phyloP scores from a whole-genome alignment of 805 yeast genomes.

The Saturnispora mendoncae region DNA sequence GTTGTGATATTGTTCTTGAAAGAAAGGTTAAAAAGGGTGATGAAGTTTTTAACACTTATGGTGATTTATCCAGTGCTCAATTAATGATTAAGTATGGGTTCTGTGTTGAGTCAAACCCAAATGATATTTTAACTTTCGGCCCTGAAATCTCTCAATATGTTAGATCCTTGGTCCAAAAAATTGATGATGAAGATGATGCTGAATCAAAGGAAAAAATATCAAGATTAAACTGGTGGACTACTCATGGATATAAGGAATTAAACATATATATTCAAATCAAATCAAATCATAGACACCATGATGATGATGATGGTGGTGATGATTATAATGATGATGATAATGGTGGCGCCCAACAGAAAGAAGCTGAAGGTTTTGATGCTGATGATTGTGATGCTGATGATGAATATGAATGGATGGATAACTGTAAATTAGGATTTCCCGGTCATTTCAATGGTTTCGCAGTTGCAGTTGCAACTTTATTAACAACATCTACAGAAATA shows the following conservation, averaged over 20 bases:
- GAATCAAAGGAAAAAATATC: slow-evolving; percentile 6
- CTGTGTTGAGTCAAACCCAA: slow-evolving; percentile 41
- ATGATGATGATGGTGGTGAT: slow-evolving; percentile 13
- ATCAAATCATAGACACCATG: slow-evolving; percentile 2
- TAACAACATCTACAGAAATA: slow-evolving; percentile 23
- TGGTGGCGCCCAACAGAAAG: slow-evolving; percentile 13
- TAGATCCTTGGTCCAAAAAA: slow-evolving; percentile 13
- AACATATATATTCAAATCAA: slow-evolving; percentile 13
- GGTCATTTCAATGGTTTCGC: slow-evolving; percentile 42
- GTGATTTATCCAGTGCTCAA: slow-evolving; percentile 57
- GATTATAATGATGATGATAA: slow-evolving; percentile 7
- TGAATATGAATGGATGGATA: slow-evolving; percentile 26
- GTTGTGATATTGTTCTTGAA: slow-evolving; percentile 62
- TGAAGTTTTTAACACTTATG: slow-evolving; percentile 80
- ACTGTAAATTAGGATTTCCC: slow-evolving; percentile 32
- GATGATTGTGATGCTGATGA: slow-evolving; percentile 17
- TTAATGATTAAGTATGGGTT: slow-evolving; percentile 77
- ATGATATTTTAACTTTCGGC: slow-evolving; percentile 53
- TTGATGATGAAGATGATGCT: slow-evolving; percentile 15
- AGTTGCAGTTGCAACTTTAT: slow-evolving; percentile 32
- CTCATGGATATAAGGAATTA: slow-evolving; percentile 17
- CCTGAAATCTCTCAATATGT: slow-evolving; percentile 30
- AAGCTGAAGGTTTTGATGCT: slow-evolving; percentile 14
- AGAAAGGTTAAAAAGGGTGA: slow-evolving; percentile 35
- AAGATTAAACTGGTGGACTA: slow-evolving; percentile 20